Conservation (phyloP, 2,329 filamentous ascomycete genomes). For the Clonostachys sp. region DNA sequence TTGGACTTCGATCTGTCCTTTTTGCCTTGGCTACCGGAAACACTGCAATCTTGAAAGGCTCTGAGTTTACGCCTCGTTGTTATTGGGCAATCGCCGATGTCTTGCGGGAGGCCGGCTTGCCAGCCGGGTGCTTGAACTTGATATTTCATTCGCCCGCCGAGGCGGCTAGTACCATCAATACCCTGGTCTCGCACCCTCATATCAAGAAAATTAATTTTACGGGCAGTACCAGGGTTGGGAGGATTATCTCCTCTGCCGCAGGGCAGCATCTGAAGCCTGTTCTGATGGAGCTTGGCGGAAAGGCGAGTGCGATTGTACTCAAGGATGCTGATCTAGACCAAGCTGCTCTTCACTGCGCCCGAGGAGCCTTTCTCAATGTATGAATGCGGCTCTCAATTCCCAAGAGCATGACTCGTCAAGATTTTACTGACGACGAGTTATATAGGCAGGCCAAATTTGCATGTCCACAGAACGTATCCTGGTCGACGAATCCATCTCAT, state of each 20-base stretch:
- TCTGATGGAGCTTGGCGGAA: constrained; percentile 43
- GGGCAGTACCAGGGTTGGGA: constrained; percentile 32
- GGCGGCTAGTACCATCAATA: constrained; percentile 58
- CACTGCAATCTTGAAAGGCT: constrained; percentile 64
- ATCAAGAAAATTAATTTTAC: constrained; percentile 36
- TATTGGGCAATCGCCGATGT: constrained; percentile 55
- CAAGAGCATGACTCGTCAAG: no score
- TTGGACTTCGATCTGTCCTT: neutral
- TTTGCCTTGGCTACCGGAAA: constrained; percentile 63
- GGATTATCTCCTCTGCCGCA: constrained; percentile 26
- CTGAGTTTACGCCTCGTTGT: constrained; percentile 58
- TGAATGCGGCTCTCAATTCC: no score
- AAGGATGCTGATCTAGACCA: constrained; percentile 36
- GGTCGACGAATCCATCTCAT: constrained; percentile 17
- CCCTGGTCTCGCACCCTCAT: constrained; percentile 48
- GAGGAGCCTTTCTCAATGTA: constrained; percentile 31
- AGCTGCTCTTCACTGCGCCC: constrained; percentile 21
- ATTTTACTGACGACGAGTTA: no score
- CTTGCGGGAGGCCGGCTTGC: constrained; percentile 67
- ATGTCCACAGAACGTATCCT: constrained; percentile 64
- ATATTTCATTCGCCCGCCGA: constrained; percentile 58
- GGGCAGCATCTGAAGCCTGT: constrained; percentile 35
- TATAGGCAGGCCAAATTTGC: constrained; percentile 60
- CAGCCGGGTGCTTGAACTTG: constrained; percentile 65
- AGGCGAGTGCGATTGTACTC: constrained; percentile 34